These are phyloP conservation scores for Ehretia macrophylla DNA, from an alignment of 257 asterid species.

Conservation along the genomic window DNA sequence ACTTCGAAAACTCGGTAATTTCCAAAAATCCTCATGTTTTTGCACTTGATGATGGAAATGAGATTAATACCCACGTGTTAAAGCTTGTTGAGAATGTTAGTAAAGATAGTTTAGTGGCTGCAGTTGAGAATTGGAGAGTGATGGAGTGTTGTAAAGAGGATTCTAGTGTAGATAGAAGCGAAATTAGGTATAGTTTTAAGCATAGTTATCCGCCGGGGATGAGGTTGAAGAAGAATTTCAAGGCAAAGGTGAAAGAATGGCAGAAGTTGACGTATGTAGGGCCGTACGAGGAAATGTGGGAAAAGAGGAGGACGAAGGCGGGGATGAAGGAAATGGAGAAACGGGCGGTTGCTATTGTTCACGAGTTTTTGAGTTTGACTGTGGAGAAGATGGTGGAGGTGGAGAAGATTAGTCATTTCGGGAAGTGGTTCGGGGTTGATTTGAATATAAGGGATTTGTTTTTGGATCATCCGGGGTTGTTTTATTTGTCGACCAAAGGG, in stretches of 20 bases:
- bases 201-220: conserved; percentile 84
- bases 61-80: conserved; percentile 60
- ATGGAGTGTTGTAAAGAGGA: conserved; percentile 69
- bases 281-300: conserved; percentile 63
- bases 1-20: conserved; percentile 74
- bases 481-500: conserved; percentile 84
- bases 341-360: conserved; percentile 81
- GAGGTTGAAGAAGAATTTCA: conserved; percentile 61
- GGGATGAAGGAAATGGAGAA: conserved; percentile 65
- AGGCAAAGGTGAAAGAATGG: conserved; percentile 74
- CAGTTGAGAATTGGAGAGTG: conserved; percentile 74
- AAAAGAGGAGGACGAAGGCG: conserved; percentile 32
- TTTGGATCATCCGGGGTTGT: conserved; percentile 84
- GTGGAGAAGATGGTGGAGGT: conserved; percentile 96
- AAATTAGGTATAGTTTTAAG: conserved; percentile 49
- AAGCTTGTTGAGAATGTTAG: conserved; percentile 42
- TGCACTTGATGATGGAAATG: conserved; percentile 55
- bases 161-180: conserved; percentile 46
- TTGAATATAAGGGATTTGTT: conserved; percentile 79
- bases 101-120: conserved; percentile 45
- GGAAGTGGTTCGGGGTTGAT: conserved; percentile 83
- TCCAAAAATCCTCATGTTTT: conserved; percentile 49
- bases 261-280: conserved; percentile 60
- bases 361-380: conserved; percentile 87
- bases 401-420: conserved; percentile 90